Conservation (phyloP, 2,329 filamentous ascomycete genomes). For the Alternaria solani region DNA sequence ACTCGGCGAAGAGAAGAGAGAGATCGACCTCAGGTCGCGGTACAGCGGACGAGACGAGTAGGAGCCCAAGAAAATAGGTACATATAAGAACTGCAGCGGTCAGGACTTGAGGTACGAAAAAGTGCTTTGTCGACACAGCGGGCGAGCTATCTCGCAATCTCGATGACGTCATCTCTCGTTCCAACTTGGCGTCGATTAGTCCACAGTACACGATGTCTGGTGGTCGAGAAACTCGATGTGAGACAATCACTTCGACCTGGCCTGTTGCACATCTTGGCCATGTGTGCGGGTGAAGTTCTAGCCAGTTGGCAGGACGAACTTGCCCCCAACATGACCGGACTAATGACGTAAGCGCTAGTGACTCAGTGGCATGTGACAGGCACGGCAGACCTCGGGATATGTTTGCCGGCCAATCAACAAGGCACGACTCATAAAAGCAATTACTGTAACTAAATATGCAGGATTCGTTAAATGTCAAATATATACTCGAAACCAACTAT, state of each 20-base stretch:
- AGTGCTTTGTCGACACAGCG: not conserved
- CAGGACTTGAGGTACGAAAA: not conserved
- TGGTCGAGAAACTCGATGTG: not conserved
- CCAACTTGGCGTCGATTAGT: not conserved
- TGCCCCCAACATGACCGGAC: not conserved
- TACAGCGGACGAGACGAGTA: too few relatives aligned
- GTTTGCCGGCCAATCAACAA: not conserved
- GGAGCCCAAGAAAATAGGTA: not conserved
- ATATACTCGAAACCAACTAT: not conserved
- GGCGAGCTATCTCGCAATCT: not conserved
- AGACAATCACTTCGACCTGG: not conserved
- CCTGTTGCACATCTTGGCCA: not conserved
- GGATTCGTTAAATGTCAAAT: not conserved
- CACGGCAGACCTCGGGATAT: not conserved
- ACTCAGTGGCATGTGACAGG: not conserved
- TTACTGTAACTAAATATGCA: accelerated
- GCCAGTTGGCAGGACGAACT: not conserved
- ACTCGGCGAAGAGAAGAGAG: not conserved
- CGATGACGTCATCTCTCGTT: not conserved
- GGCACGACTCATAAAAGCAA: not conserved
- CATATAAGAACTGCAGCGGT: not conserved
- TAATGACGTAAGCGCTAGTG: not conserved
- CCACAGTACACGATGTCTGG: not conserved
- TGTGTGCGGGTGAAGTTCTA: not conserved
- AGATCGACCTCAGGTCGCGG: not conserved